A percentile compares a stretch with the other conserved stretches of the same genome.
Evolutionary conservation across 495 filamentous ascomycete genomes (phyloP).

Genomic region (Glonium stellatum): DNA sequence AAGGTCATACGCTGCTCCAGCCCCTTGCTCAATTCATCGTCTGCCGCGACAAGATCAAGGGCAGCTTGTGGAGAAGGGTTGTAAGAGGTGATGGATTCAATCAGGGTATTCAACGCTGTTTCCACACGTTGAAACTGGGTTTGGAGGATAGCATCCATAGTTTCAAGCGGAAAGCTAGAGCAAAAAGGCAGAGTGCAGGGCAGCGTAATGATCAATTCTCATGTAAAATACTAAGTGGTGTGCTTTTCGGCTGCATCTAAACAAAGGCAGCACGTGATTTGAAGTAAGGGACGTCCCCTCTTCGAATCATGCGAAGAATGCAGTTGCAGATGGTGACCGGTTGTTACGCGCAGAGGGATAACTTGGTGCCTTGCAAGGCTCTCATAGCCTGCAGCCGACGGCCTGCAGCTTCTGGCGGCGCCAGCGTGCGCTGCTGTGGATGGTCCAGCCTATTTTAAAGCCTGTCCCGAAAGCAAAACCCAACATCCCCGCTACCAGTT

Average conservation of each 20-base stretch:
- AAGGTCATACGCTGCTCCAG: slow-evolving; percentile 48
- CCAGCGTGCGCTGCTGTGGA: background rate
- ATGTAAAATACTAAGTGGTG: background rate
- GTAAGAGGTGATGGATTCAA: slow-evolving; percentile 72
- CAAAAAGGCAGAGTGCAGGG: background rate
- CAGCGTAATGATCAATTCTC: background rate
- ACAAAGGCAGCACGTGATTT: too few relatives aligned
- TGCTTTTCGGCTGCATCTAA: background rate
- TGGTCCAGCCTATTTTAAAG: background rate
- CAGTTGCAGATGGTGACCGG: too few relatives aligned
- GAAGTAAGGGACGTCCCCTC: too few relatives aligned
- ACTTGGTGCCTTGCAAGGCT: background rate
- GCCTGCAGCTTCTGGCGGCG: background rate
- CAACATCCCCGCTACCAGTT: background rate
- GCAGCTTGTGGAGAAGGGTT: slow-evolving; percentile 61
- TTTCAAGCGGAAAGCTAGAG: background rate
- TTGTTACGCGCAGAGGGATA: background rate
- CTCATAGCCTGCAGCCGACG: too few relatives aligned
- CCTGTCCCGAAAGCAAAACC: background rate
- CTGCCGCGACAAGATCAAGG: slow-evolving; percentile 58
- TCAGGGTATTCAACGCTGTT: slow-evolving; percentile 55
- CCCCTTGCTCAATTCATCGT: slow-evolving; percentile 52
- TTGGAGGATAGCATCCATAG: slow-evolving; percentile 56
- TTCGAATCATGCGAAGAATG: too few relatives aligned
- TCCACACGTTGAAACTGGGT: slow-evolving; percentile 61